Conservation (phyloP, 768 basidiomycete genomes). For the Pleurotus tuber-regium region DNA sequence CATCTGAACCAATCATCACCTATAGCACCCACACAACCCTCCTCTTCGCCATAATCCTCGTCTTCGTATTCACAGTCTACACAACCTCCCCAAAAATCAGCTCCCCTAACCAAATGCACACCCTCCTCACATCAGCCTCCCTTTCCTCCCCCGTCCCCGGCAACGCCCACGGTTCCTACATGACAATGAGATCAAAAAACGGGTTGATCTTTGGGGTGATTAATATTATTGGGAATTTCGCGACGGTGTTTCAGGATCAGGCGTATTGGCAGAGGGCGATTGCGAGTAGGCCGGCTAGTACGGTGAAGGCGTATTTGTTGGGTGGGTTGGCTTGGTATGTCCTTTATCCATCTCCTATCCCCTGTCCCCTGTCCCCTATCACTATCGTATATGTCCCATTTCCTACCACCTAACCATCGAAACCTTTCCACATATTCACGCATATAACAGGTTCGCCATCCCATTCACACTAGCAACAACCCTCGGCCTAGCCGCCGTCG, state of each 20-base stretch:
- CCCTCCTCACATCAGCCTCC: constrained; percentile 64
- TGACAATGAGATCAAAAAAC: constrained; percentile 75
- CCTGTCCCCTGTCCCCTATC: too few relatives aligned
- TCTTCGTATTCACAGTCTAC: constrained; percentile 76
- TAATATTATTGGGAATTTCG: constrained; percentile 85
- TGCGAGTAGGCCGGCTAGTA: constrained; percentile 78
- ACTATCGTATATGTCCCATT: too few relatives aligned
- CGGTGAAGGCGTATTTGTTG: constrained; percentile 87
- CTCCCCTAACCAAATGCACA: constrained; percentile 73
- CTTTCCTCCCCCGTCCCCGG: constrained; percentile 60
- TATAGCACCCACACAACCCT: constrained; percentile 81
- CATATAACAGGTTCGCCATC: constrained; percentile 64
- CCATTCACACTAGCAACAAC: constrained; percentile 87
- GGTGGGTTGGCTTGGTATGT: constrained; percentile 84
- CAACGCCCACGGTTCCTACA: constrained; percentile 84
- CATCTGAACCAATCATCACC: background rate
- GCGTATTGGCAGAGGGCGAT: constrained; percentile 94
- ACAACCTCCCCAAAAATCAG: constrained; percentile 80
- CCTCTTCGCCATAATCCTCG: constrained; percentile 83
- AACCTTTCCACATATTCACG: background rate
- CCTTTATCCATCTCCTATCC: background rate
- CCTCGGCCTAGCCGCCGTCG: constrained; percentile 85
- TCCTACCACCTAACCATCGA: too few relatives aligned
- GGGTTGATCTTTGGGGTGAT: constrained; percentile 77
- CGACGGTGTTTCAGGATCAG: constrained; percentile 51